Evolutionary conservation across 257 asterid species (phyloP).

Genomic region (Plectranthus barbatus): DNA sequence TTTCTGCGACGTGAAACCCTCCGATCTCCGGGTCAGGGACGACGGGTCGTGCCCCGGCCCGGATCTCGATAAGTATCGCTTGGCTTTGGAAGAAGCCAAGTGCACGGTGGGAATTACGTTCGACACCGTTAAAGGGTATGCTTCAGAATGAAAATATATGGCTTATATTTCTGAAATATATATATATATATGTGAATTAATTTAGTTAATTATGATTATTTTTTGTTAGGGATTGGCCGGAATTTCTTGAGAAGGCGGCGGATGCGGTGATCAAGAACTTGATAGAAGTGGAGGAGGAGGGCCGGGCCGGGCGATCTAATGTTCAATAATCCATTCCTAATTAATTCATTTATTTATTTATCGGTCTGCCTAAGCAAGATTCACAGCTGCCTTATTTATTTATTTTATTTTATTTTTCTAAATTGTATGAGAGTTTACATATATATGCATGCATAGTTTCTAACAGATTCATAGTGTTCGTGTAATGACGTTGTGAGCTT

Average conservation of each 20-base stretch:
- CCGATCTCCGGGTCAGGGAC: neutral
- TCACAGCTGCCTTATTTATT: no score
- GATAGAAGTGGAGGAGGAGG: neutral
- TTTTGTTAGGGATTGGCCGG: constrained; percentile 3
- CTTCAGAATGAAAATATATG: no score
- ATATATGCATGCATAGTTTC: no score
- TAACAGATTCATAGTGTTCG: no score
- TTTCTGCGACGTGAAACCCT: constrained; percentile 10
- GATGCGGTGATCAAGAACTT: neutral
- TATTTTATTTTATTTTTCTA: no score
- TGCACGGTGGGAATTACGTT: constrained; percentile 2
- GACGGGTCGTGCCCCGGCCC: neutral
- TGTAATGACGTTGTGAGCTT: no score
- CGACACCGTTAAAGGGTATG: constrained; percentile 8
- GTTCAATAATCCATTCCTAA: no score
- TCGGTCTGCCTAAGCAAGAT: no score
- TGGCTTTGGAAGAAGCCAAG: constrained; percentile 8
- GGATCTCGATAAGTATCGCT: neutral
- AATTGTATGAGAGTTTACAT: no score
- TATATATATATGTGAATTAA: neutral
- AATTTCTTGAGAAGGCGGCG: neutral
- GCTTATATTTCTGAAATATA: neutral
- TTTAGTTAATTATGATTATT: neutral
- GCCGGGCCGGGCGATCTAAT: no score
- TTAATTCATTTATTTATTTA: no score